Evolutionary conservation across 306 rosid species (phyloP), one percentile per base, ranked within the genome.

Genomic region (Castanea sativa): DNA sequence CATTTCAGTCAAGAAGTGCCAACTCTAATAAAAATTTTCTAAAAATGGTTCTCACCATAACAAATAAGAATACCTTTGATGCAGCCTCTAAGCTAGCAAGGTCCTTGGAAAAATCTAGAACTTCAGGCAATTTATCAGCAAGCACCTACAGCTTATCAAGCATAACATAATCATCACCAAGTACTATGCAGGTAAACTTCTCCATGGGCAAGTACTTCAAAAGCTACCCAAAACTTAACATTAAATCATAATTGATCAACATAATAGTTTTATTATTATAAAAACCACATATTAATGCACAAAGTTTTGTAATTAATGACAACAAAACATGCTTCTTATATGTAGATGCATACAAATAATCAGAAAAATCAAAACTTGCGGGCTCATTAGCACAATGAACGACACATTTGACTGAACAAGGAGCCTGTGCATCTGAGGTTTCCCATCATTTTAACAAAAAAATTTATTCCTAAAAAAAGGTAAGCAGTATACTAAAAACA

Each of bases 1-100:
- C 5, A 23, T 69, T 74, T 73, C 69, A 78, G 84, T 84, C 69
- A 20, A 32, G 20, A 78, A 71, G 80, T 65, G 33, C 33, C 33
- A 13, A 52, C 61, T 27, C 10, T 7, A 60, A 57, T 38, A 41
- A 15, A 73, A 69, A 14, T 18, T 8, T 69, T 27, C 76, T 71
- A 35, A 74, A 58, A 41, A 56, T 19, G n/a, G 25, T 25, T 18
- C 6, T 59, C 52, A 51, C 51, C 65, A 32, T 76, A 51, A 53
- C 69, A 83, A 65, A 76, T 43, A 84, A 77, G 41, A 84, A 49
- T 81, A 92, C 98, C 98, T 91, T 92, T 61, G 92, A 81, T 29
- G 98, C 94, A 61, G 91, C 93, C 85, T 94, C 97, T 78, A 94
- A 87, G 86, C 87, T 87, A 68, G 89, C 74, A 73, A 94, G 91